phyloP scores from a whole-genome alignment of 345 rosid genomes.

The Salix koriyanagi region DNA sequence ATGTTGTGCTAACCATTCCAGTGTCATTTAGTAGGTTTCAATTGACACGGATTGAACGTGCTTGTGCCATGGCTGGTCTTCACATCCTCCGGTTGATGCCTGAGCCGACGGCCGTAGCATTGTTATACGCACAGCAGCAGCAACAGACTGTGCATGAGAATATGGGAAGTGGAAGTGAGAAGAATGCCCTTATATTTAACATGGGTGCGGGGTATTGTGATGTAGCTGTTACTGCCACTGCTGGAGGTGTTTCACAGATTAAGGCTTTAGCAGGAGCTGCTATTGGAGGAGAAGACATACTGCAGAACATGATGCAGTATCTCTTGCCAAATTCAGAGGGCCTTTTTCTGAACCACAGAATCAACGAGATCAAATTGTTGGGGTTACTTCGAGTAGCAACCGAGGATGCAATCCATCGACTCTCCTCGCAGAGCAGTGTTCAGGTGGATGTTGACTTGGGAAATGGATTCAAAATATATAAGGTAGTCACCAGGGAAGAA shows the following conservation, averaged over 20 bases:
- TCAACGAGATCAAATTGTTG: constrained; percentile 40
- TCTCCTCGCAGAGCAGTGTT: constrained; percentile 41
- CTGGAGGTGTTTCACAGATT: constrained; percentile 92
- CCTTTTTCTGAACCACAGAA: constrained; percentile 38
- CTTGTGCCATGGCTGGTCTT: constrained; percentile 93
- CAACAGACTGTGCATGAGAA: constrained; percentile 58
- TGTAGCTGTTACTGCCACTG: constrained; percentile 74
- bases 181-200: constrained; percentile 75
- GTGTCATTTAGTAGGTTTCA: constrained; percentile 83
- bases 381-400: constrained; percentile 70
- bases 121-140: constrained; percentile 87
- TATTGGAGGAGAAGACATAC: constrained; percentile 78
- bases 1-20: constrained; percentile 74
- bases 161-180: constrained; percentile 81
- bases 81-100: constrained; percentile 81
- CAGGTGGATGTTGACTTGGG: constrained; percentile 69
- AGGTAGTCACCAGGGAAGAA: constrained; percentile 48
- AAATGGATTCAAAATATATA: constrained; percentile 47
- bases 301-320: constrained; percentile 63
- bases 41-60: constrained; percentile 69
- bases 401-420: constrained; percentile 68
- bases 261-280: constrained; percentile 68
- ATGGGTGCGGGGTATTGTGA: constrained; percentile 91
- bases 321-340: constrained; percentile 46
- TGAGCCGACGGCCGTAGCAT: constrained; percentile 81